These are phyloP conservation scores for Pleodorina starrii DNA, from an alignment of 139 green algal genomes.

Conservation along the genomic window DNA sequence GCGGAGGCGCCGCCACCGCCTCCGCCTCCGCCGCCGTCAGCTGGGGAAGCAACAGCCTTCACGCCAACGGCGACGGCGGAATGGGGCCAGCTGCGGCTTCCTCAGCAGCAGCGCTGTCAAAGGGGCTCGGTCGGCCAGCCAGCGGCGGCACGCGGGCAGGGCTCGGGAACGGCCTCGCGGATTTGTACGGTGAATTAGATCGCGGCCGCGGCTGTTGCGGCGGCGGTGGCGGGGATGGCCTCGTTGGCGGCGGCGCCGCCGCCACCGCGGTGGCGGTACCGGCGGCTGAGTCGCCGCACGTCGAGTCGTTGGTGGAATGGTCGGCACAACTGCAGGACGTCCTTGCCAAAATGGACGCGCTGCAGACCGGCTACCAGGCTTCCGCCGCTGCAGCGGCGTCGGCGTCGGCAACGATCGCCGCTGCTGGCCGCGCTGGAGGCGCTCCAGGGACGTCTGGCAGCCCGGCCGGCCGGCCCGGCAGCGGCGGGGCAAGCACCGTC, in stretches of 20 bases:
- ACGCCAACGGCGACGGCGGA: too few relatives aligned
- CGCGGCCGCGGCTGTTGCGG: not conserved
- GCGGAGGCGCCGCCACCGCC: not conserved
- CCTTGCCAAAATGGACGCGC: constrained; percentile 28
- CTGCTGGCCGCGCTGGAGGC: too few relatives aligned
- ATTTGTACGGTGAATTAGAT: too few relatives aligned
- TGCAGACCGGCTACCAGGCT: constrained; percentile 46
- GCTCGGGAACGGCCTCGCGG: too few relatives aligned
- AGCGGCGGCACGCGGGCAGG: not conserved
- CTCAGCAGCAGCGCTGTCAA: too few relatives aligned
- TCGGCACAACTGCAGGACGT: constrained; percentile 26
- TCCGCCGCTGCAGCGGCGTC: not conserved
- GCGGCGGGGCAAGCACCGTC: too few relatives aligned
- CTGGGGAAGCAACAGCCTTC: too few relatives aligned
- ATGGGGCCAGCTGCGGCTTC: too few relatives aligned
- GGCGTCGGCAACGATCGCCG: too few relatives aligned
- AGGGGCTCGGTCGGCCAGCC: too few relatives aligned
- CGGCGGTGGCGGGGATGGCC: not conserved
- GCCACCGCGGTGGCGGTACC: not conserved
- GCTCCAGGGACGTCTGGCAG: not conserved
- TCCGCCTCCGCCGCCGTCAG: too few relatives aligned
- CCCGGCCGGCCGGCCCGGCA: too few relatives aligned
- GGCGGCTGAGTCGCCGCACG: not conserved
- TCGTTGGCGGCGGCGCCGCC: not conserved
- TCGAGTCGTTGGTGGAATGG: constrained; percentile 15